A percentile compares a stretch with the other conserved stretches of the same genome.
Conservation (phyloP, 495 filamentous ascomycete species). For the Podospora conica region DNA sequence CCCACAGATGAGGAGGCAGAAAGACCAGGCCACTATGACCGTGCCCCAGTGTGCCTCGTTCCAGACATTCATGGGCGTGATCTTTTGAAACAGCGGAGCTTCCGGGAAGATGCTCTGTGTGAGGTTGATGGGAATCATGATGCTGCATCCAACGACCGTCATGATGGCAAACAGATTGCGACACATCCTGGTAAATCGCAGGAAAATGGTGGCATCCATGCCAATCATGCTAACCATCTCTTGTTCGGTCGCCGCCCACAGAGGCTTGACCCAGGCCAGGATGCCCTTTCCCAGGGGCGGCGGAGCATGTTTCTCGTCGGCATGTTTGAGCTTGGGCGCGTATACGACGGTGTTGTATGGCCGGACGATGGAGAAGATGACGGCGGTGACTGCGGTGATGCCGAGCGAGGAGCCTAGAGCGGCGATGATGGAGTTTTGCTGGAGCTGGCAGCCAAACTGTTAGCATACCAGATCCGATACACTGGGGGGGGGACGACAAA, state of each 20-base stretch:
- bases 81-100: conserved; percentile 42
- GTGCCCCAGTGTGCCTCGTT: conserved; percentile 67
- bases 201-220: conserved; percentile 83
- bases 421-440: conserved; percentile 55
- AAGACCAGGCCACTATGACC: conserved; percentile 71
- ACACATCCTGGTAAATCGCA: conserved; percentile 86
- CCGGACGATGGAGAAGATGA: conserved; percentile 81
- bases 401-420: conserved; percentile 78
- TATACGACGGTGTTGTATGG: conserved; percentile 89
- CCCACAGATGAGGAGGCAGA: conserved; percentile 66
- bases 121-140: conserved; percentile 82
- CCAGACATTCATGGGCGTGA: conserved; percentile 51
- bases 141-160: conserved; percentile 63
- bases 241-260: conserved; percentile 68
- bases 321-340: conserved; percentile 88
- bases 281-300: conserved; percentile 81
- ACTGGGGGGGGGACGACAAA: conserved; percentile 13
- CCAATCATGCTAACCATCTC: conserved; percentile 72
- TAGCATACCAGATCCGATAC: neutral
- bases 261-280: conserved; percentile 76
- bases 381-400: conserved; percentile 60
- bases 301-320: conserved; percentile 86
- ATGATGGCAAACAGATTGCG: conserved; percentile 78
- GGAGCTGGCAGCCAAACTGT: conserved; percentile 20
- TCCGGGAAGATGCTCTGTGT: conserved; percentile 45